Base-by-base conservation (phyloP, 2,329 filamentous ascomycete species). In the Fusarium bactridioides region DNA sequence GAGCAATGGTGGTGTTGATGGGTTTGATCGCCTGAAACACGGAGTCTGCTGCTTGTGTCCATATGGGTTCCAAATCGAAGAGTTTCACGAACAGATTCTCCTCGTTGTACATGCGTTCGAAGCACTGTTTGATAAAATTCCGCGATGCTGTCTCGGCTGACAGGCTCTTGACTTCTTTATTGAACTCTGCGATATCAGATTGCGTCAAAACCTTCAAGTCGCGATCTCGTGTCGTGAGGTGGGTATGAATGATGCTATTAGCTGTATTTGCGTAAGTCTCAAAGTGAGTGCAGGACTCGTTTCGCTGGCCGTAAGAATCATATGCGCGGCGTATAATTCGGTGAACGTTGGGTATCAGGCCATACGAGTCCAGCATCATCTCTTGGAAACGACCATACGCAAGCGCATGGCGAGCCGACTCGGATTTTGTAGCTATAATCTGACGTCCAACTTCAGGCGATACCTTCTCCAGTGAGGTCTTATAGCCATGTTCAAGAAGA, bases 321-420 rank as follows among this genome's bases (percentile, higher is more conserved):
- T 88, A 90, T 23, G 85, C 87, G 47, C 82, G 84, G 29, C 82
- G 82, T 10, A 88, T 80, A 13, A 88, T 84, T 58, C 83, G 84
- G 68, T 88, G 88, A 18, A 89, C 81, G 67, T 90, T 90, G 1
- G 86, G 85, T 10, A 90, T 81, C 31, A 90, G 75, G 7, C 85
- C 84, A 76, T 88, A 88, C 5, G 87, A 87, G 35, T 89, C 87
- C 4, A 86, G 79, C 23, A 90, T 81, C 81, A 88, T 85, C 74
- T 90, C 88, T 61, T 88, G 86, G 47, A 89, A 90, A 7, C 88
- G 86, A 11, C 88, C 88, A 62, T 90, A 90, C 1, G 87, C 86
- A 33, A 91, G 82, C 12, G 89, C 88, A 74, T 90, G 87, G 15
- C 87, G 84, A 13, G 89, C 87, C 2, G 88, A 88, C 66, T 89